Evolutionary conservation across 2,329 filamentous ascomycete species (phyloP), one percentile per base, ranked within the genome.

Genomic region (Orbilia oligospora): DNA sequence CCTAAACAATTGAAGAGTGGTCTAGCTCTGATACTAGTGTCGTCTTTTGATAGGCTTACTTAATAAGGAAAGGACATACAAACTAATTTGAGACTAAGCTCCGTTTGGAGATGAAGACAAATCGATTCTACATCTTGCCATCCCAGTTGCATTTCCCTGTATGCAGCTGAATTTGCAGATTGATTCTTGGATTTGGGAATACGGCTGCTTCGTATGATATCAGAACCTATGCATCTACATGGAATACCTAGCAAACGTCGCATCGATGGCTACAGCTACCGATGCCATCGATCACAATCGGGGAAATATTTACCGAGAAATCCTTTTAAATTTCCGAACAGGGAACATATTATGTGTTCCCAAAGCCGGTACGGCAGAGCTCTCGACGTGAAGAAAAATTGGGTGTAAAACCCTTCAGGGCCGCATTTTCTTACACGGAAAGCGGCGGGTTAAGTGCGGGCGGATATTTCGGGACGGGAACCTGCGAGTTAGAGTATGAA

Each of bases 281-380:
- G 44, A 20, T 46, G 44, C 0, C n/a, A 38, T 58, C n/a, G n/a
- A n/a, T n/a, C n/a, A n/a, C n/a, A n/a, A n/a, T n/a, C 53, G 53
- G 53, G 53, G 53, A 58, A 58, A 58, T 58, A 38, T 38, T 58
- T 58, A 38, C 30, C 53, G 53, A 38, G 10, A 58, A 58, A 22
- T 6, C 2, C n/a, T n/a, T 18, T 10, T 33, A 56, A 10, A 30
- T 33, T 56, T 56, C 53, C 27, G 53, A 36, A 56, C 16, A 36
- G n/a, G 24, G 14, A 33, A 55, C 51, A 14, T 16, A 56, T 36
- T 56, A 20, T n/a, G 22, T 53, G 24, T 8, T 24, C 24, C 10
- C 51, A 55, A 55, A 1, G n/a, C 27, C 27, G 27, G 27, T 30
- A 30, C 27, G 27, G 9, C 44, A 55, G 51, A 33, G 51, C 12